Evolutionary conservation across 2,329 filamentous ascomycete species (phyloP).

Genomic region (Botrytis sinoallii): DNA sequence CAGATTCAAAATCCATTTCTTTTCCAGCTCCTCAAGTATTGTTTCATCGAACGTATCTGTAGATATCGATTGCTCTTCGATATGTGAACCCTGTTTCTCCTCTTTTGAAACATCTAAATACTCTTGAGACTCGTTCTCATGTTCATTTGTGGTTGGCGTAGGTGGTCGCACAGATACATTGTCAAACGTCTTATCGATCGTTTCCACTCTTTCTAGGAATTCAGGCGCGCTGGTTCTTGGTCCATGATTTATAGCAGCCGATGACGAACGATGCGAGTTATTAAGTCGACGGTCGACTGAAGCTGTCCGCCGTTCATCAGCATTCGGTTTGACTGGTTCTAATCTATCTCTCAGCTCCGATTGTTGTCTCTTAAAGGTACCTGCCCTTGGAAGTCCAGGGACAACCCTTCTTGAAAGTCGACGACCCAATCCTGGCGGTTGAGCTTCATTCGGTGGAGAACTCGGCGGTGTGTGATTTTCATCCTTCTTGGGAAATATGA

Average conservation of each 20-base stretch:
- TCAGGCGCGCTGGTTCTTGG: conserved; percentile 36
- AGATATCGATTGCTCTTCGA: conserved; percentile 35
- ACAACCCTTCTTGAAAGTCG: conserved; percentile 57
- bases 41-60: conserved; percentile 52
- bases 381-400: conserved; percentile 70
- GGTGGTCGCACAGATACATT: conserved; percentile 20
- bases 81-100: conserved; percentile 27
- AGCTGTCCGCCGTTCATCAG: conserved; percentile 66
- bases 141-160: conserved; percentile 23
- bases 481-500: conserved; percentile 34
- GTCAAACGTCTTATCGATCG: conserved; percentile 27
- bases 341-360: conserved; percentile 76
- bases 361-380: conserved; percentile 79
- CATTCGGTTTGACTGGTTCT: conserved; percentile 59
- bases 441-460: conserved; percentile 23
- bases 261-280: conserved; percentile 28
- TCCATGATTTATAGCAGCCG: conserved; percentile 24
- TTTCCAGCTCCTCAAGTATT: conserved; percentile 79
- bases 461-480: conserved; percentile 24
- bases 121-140: conserved; percentile 28
- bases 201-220: conserved; percentile 29
- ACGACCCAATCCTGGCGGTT: conserved; percentile 33
- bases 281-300: conserved; percentile 56
- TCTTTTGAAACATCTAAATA: conserved; percentile 34
- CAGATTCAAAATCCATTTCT: conserved; percentile 90